Evolutionary conservation across 164 flowering plant genomes (phyloP).

Genomic region (Aristolochia fimbriata): DNA sequence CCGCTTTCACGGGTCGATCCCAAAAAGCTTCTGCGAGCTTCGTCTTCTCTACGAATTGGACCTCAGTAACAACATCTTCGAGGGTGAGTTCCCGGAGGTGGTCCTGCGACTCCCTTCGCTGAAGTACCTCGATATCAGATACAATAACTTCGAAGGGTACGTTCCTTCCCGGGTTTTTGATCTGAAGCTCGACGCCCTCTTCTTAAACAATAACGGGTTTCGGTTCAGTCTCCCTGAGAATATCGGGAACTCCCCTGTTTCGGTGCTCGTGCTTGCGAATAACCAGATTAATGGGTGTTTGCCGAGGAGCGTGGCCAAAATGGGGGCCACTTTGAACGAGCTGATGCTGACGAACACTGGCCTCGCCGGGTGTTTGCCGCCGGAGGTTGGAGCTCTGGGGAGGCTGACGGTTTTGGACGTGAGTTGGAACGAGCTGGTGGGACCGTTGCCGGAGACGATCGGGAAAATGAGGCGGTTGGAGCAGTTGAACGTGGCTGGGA

Average conservation of each 20-base stretch:
- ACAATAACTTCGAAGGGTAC: conserved; percentile 43
- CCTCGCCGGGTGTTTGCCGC: conserved; percentile 55
- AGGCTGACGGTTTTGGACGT: conserved; percentile 64
- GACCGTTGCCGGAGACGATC: conserved; percentile 39
- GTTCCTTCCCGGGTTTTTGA: conserved; percentile 52
- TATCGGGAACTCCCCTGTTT: conserved; percentile 55
- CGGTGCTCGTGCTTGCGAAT: conserved; percentile 57
- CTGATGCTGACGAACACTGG: conserved; percentile 54
- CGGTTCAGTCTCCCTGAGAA: conserved; percentile 33
- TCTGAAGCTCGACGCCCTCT: conserved; percentile 60
- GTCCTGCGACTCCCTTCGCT: conserved; percentile 41
- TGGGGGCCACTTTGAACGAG: conserved; percentile 64
- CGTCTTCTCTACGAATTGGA: conserved; percentile 57
- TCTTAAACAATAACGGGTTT: conserved; percentile 67
- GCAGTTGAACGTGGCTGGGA: conserved; percentile 68
- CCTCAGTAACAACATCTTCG: conserved; percentile 54
- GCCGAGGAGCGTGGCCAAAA: conserved; percentile 54
- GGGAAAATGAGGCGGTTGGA: conserved; percentile 50
- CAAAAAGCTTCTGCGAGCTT: conserved; percentile 29
- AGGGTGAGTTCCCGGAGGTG: conserved; percentile 45
- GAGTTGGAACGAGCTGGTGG: conserved; percentile 52
- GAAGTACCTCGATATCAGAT: conserved; percentile 58
- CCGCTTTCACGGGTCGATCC: conserved; percentile 45
- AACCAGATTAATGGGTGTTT: conserved; percentile 44
- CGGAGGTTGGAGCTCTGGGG: conserved; percentile 44